Conservation (phyloP, 2,329 filamentous ascomycete genomes). For the Alternaria hordeiaustralica region DNA sequence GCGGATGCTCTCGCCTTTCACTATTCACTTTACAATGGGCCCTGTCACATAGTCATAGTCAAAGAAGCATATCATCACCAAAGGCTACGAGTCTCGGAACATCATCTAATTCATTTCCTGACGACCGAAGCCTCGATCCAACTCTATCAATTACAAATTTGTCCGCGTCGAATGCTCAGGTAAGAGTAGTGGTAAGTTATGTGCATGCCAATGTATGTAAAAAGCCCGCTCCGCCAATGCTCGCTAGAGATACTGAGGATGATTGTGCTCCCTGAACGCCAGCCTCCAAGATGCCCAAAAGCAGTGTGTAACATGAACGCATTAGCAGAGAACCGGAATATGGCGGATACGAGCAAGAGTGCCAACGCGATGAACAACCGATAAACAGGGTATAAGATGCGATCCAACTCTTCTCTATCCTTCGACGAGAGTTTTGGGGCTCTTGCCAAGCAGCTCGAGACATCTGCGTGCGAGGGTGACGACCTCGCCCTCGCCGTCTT, state of each 20-base stretch:
- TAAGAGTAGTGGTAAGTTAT: constrained; percentile 28
- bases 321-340: constrained; percentile 34
- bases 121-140: constrained; percentile 15
- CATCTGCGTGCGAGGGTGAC: constrained; percentile 89
- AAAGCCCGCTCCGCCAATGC: constrained; percentile 48
- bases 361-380: constrained; percentile 22
- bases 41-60: neutral
- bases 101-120: constrained; percentile 14
- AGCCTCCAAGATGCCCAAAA: constrained; percentile 22
- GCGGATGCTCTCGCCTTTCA: neutral
- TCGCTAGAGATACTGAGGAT: constrained; percentile 48
- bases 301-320: constrained; percentile 28
- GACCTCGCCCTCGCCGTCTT: constrained; percentile 92
- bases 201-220: constrained; percentile 42
- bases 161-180: constrained; percentile 13
- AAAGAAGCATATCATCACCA: neutral
- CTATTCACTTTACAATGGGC: neutral
- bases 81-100: neutral
- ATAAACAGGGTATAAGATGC: constrained; percentile 33
- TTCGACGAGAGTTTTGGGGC: constrained; percentile 81
- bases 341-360: constrained; percentile 23
- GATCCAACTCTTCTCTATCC: constrained; percentile 58
- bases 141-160: constrained; percentile 36
- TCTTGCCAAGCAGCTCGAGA: constrained; percentile 82
- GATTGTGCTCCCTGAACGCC: constrained; percentile 41